Evolutionary conservation across 371 early-diverging fungal species (phyloP).

Genomic region (Mucor indicus): DNA sequence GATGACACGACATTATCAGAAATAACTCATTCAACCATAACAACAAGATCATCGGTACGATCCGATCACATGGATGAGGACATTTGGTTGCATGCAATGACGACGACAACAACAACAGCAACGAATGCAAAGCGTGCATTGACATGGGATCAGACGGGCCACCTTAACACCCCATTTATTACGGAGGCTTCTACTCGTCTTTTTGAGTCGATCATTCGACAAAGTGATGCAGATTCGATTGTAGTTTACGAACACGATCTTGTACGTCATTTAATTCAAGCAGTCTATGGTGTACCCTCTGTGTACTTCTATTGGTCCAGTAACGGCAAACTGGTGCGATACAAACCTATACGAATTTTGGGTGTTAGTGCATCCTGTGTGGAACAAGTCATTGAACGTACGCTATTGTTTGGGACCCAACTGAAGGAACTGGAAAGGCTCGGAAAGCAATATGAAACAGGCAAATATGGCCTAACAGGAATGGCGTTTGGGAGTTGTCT

Average conservation of each 20-base stretch:
- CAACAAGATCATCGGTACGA: background rate
- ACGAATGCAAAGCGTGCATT: too few species aligned
- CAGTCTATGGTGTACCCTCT: conserved; percentile 29
- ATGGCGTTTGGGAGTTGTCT: conserved; percentile 50
- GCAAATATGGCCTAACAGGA: conserved; percentile 38
- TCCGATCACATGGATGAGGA: conserved; percentile 6
- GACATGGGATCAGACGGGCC: conserved; percentile 15
- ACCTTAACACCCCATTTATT: conserved; percentile 35
- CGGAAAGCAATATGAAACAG: conserved; percentile 25
- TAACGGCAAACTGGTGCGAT: background rate
- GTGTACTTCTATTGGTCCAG: conserved; percentile 29
- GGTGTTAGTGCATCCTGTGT: conserved; percentile 37
- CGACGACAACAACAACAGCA: background rate
- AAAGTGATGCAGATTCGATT: too few species aligned
- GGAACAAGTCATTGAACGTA: conserved; percentile 18
- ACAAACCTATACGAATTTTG: conserved; percentile 28
- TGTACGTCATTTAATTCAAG: conserved; percentile 18
- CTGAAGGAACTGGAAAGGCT: conserved; percentile 30
- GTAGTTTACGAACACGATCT: conserved; percentile 17
- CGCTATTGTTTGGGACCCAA: conserved; percentile 35
- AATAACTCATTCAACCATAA: background rate
- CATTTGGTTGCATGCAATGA: conserved; percentile 1
- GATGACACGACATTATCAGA: background rate
- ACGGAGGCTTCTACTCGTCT: conserved; percentile 30
- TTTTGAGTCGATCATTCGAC: conserved; percentile 28